Conservation (phyloP, 352 stramenopile genomes). For the Globisporangium nagaii region DNA sequence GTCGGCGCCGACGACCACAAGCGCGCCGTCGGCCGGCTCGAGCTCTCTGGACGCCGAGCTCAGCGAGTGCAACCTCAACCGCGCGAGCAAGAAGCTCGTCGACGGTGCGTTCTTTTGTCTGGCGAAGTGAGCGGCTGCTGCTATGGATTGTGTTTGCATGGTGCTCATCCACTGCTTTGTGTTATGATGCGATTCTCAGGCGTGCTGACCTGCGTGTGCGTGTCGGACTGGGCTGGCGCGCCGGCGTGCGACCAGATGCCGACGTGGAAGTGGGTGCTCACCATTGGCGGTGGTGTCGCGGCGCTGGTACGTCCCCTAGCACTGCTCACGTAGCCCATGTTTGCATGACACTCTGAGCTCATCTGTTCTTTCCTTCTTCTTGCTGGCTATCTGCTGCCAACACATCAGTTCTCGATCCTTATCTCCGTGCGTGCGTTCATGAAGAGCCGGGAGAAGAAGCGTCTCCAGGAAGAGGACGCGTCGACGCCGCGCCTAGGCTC, state of each 20-base stretch:
- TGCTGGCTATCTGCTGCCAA: too few species aligned
- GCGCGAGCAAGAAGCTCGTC: slow-evolving; percentile 40
- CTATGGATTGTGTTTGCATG: too few species aligned
- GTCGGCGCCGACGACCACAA: background rate
- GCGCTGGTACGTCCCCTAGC: slow-evolving; percentile 28
- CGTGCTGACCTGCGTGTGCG: slow-evolving; percentile 42
- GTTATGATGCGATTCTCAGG: background rate
- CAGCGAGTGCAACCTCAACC: slow-evolving; percentile 42
- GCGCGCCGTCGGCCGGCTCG: slow-evolving; percentile 4
- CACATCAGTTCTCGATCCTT: slow-evolving; percentile 53
- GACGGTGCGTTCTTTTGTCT: slow-evolving; percentile 11
- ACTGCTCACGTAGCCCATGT: background rate
- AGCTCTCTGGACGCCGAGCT: slow-evolving; percentile 16
- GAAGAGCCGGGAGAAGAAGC: slow-evolving; percentile 30
- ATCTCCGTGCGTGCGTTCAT: slow-evolving; percentile 49
- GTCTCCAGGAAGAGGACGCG: slow-evolving; percentile 2
- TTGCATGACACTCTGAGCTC: too few species aligned
- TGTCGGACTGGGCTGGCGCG: slow-evolving; percentile 56
- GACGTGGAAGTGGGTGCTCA: slow-evolving; percentile 61
- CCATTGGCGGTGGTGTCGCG: slow-evolving; percentile 50
- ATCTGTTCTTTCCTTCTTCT: background rate
- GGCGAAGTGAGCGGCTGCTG: too few species aligned
- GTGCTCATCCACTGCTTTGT: background rate
- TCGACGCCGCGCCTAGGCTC: slow-evolving; percentile 9
- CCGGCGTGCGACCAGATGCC: slow-evolving; percentile 49